Evolutionary conservation across 805 yeast species (phyloP).

Genomic region (Myxozyma vanderwaltii): DNA sequence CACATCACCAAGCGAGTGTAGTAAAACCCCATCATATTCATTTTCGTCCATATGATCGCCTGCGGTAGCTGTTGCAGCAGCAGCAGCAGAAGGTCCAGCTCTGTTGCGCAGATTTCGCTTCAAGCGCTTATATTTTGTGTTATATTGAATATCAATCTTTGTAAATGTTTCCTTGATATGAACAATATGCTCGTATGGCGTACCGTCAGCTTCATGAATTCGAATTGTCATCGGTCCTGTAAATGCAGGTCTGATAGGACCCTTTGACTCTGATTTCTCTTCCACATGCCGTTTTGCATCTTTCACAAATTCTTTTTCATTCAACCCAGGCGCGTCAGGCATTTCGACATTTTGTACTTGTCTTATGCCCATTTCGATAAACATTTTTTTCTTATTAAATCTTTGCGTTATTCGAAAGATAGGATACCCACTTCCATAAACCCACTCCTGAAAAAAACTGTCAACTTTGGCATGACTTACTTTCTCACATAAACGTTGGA

Average conservation of each 20-base stretch:
- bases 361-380: conserved; percentile 90
- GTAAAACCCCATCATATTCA: conserved; percentile 42
- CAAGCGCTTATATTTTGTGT: conserved; percentile 84
- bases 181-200: conserved; percentile 97
- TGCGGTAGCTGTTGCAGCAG: conserved; percentile 21
- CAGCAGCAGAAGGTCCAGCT: conserved; percentile 39
- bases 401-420: conserved; percentile 84
- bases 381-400: conserved; percentile 90
- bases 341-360: conserved; percentile 78
- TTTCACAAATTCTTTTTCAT: conserved; percentile 44
- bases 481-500: conserved; percentile 91
- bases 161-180: conserved; percentile 83
- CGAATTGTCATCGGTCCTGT: conserved; percentile 96
- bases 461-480: conserved; percentile 86
- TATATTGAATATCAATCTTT: conserved; percentile 89
- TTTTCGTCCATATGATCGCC: conserved; percentile 22
- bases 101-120: conserved; percentile 58
- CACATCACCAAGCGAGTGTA: conserved; percentile 76
- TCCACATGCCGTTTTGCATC: conserved; percentile 44
- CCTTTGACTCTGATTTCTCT: conserved; percentile 4
- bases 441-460: conserved; percentile 89
- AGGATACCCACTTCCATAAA: conserved; percentile 85
- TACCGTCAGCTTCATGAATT: conserved; percentile 97
- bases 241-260: conserved; percentile 50
- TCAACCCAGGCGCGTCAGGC: conserved; percentile 43